Evolutionary conservation across 495 filamentous ascomycete genomes (phyloP), one percentile per base, ranked within the genome.

Genomic region (Pseudotulostoma volvatum): DNA sequence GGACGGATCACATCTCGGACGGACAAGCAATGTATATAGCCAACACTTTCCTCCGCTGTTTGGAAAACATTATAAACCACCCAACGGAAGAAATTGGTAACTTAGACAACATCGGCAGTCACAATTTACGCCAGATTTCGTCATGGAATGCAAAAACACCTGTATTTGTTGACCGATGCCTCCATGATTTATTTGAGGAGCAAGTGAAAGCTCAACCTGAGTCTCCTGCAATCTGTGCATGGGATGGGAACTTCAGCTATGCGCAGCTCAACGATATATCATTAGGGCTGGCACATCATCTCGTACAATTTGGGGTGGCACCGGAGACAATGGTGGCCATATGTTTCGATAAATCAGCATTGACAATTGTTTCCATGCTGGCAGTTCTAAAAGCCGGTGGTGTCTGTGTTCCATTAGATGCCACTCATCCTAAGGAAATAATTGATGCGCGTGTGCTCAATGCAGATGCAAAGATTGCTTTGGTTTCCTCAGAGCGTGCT

Each of bases 231-330:
- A 48, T 73, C 16, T 50, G 44, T 17, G 54, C 58, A 11, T 66
- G 68, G 63, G 73, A 76, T 50, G 65, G 59, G 0, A 50, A 45
- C 7, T 54, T 70, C 9, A 72, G 59, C 1, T 74, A 74, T 42
- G 53, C 52, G 3, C 58, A 70, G 33, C 54, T 76, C 7, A 60
- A 72, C 23, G 44, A 60, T 7, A 44, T 64, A 7, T 62, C 70
- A 5, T 55, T 56, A 1, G 52, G 53, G 7, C 53, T 76, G 16
- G 67, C 72, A 3, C 48, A 39, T 9, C 65, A 66, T 19, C 45
- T 70, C 2, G 45, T 44, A 5, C 49, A 51, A 0, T 48, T 68
- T 16, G 62, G 64, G 1, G 58, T 70, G 7, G 47, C 53, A 1
- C 45, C 54, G 1, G 63, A 63, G 20, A 50, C 44, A 4, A 35